Percentiles rank a stretch among this genome's conserved stretches.
Conservation (phyloP, 805 yeast genomes). For the Pichia nakasei region DNA sequence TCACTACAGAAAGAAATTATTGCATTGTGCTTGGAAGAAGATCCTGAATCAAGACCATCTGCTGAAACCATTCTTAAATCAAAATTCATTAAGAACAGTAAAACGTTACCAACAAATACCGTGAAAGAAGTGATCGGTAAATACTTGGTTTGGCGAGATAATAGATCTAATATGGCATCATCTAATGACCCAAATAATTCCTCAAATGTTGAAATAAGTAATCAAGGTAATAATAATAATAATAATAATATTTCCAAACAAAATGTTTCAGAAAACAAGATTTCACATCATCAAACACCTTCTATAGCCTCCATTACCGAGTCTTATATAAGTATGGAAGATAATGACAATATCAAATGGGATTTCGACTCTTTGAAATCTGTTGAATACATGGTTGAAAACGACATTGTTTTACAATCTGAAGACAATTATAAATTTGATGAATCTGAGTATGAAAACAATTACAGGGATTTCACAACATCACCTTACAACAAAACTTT, state of each 20-base stretch:
- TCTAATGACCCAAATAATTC: background rate
- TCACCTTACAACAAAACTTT: slow-evolving; percentile 12
- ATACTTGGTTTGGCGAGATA: slow-evolving; percentile 70
- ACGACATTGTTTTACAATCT: slow-evolving; percentile 40
- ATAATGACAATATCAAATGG: slow-evolving; percentile 56
- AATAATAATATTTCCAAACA: background rate
- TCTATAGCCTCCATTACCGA: slow-evolving; percentile 1
- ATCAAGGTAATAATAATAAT: slow-evolving; percentile 9
- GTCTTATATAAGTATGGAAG: slow-evolving; percentile 13
- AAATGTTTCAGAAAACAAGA: background rate
- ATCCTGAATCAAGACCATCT: slow-evolving; percentile 75
- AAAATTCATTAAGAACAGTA: slow-evolving; percentile 59
- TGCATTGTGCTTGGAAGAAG: slow-evolving; percentile 89
- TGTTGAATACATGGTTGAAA: slow-evolving; percentile 63
- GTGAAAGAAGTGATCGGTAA: slow-evolving; percentile 69
- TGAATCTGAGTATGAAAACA: slow-evolving; percentile 6
- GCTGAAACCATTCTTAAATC: slow-evolving; percentile 80
- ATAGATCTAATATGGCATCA: slow-evolving; percentile 30
- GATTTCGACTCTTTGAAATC: slow-evolving; percentile 80
- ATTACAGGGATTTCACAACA: slow-evolving; percentile 5
- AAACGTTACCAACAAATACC: slow-evolving; percentile 46
- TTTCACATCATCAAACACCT: background rate
- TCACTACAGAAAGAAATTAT: slow-evolving; percentile 73
- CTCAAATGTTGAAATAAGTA: slow-evolving; percentile 33
- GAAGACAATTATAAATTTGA: slow-evolving; percentile 15